These are phyloP conservation scores for Musa itinerans DNA, from an alignment of 176 grass and related monocot genomes.

Conservation along the genomic window DNA sequence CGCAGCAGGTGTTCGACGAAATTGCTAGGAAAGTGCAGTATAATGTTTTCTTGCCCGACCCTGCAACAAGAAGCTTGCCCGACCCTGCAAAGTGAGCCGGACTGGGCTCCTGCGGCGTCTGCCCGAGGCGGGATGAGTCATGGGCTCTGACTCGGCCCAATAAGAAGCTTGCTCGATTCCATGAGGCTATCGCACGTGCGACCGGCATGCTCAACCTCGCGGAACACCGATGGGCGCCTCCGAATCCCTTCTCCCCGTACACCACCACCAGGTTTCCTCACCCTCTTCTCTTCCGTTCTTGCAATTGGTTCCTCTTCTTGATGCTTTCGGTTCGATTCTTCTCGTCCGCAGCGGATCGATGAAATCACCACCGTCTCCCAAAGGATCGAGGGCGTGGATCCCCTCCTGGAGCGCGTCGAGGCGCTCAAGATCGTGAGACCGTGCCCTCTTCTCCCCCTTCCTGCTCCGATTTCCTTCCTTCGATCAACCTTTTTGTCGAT, in stretches of 20 bases:
- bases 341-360: slow-evolving; percentile 11
- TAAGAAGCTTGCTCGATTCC: no score
- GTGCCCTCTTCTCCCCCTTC: background rate
- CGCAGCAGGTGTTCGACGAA: no score
- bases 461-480: no score
- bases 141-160: no score
- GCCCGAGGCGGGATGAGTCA: no score
- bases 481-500: background rate
- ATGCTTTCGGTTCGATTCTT: background rate
- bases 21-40: no score
- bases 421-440: slow-evolving; percentile 13
- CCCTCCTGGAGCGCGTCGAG: slow-evolving; percentile 17
- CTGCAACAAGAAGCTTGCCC: no score
- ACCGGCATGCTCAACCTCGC: background rate
- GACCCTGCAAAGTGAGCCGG: no score
- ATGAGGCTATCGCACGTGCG: no score
- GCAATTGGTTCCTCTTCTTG: background rate
- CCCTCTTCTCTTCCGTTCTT: background rate
- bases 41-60: no score
- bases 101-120: no score
- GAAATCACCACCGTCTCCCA: slow-evolving; percentile 26
- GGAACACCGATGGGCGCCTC: slow-evolving; percentile 12
- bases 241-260: slow-evolving; percentile 12
- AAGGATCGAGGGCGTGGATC: slow-evolving; percentile 17
- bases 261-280: background rate